Evolutionary conservation across 805 yeast genomes (phyloP).

Genomic region (Wickerhamiella kazuoi): DNA sequence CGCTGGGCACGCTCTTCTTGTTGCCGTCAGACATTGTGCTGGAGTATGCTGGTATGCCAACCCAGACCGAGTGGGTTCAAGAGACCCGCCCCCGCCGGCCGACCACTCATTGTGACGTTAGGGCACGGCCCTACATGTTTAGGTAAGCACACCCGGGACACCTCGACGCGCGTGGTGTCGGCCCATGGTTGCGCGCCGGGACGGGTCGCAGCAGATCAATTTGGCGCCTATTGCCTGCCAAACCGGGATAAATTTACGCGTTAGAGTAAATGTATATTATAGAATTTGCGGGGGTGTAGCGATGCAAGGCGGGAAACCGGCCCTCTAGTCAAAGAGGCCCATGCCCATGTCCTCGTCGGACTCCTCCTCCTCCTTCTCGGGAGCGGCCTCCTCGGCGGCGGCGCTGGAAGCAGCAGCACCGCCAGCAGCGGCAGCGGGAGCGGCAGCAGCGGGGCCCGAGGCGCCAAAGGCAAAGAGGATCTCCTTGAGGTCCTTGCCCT

Average conservation of each 20-base stretch:
- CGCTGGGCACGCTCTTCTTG: conserved; percentile 11
- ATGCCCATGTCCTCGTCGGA: conserved; percentile 75
- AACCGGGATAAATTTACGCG: too few relatives aligned
- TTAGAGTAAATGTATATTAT: too few relatives aligned
- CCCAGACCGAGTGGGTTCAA: too few relatives aligned
- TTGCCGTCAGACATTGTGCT: conserved; percentile 7
- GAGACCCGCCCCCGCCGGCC: too few relatives aligned
- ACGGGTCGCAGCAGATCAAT: too few relatives aligned
- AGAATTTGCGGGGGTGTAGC: too few relatives aligned
- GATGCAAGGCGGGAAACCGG: neutral
- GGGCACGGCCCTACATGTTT: conserved; percentile 2
- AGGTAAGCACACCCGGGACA: too few relatives aligned
- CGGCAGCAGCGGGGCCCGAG: conserved; percentile 88
- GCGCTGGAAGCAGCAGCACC: conserved; percentile 43
- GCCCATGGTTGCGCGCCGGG: too few relatives aligned
- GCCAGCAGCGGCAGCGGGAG: conserved; percentile 75
- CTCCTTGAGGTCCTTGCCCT: conserved; percentile 69
- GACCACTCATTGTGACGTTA: neutral
- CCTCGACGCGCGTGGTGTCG: too few relatives aligned
- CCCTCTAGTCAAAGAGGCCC: conserved; percentile 91
- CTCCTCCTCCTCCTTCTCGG: conserved; percentile 40
- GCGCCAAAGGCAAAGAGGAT: conserved; percentile 44
- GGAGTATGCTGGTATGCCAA: neutral
- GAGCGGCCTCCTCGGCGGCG: conserved; percentile 58
- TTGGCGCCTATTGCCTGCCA: too few relatives aligned